Percentiles rank a stretch among this genome's conserved stretches.
Conservation (phyloP, 2,329 filamentous ascomycete species). For the Teratosphaeria gauchensis region DNA sequence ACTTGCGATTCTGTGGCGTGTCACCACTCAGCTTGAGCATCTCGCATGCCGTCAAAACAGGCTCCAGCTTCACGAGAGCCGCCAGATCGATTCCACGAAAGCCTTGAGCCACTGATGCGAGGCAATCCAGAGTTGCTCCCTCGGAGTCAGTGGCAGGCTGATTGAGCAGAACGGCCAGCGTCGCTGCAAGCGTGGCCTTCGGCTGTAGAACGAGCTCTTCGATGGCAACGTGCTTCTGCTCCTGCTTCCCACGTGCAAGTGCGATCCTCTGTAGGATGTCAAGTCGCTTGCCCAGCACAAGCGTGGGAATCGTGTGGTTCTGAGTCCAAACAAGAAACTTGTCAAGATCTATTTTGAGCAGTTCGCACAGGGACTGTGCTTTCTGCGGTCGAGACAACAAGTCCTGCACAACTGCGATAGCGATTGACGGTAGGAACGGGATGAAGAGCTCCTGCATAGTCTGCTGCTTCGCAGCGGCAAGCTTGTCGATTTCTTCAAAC, state of each 20-base stretch:
- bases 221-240: conserved; percentile 31
- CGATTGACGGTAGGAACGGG: conserved; percentile 82
- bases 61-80: conserved; percentile 63
- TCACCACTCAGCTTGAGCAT: conserved; percentile 73
- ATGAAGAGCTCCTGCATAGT: conserved; percentile 53
- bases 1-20: conserved; percentile 41
- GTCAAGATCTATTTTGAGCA: conserved; percentile 65
- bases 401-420: conserved; percentile 73
- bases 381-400: conserved; percentile 73
- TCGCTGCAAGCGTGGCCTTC: conserved; percentile 46
- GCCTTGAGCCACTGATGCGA: conserved; percentile 59
- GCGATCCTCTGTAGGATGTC: conserved; percentile 77
- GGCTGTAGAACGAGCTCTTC: conserved; percentile 55
- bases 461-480: conserved; percentile 58
- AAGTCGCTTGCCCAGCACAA: conserved; percentile 67
- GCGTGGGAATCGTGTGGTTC: conserved; percentile 70
- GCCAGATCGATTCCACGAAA: conserved; percentile 58
- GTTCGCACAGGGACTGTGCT: conserved; percentile 66
- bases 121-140: conserved; percentile 55
- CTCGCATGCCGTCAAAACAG: conserved; percentile 67
- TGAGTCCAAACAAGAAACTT: conserved; percentile 70
- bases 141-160: conserved; percentile 56
- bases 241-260: conserved; percentile 45
- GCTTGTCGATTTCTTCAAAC: conserved; percentile 67
- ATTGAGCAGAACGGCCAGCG: conserved; percentile 48